These are phyloP conservation scores for Colletotrichum zoysiae DNA, from an alignment of 2,329 filamentous ascomycete genomes.

Conservation along the genomic window DNA sequence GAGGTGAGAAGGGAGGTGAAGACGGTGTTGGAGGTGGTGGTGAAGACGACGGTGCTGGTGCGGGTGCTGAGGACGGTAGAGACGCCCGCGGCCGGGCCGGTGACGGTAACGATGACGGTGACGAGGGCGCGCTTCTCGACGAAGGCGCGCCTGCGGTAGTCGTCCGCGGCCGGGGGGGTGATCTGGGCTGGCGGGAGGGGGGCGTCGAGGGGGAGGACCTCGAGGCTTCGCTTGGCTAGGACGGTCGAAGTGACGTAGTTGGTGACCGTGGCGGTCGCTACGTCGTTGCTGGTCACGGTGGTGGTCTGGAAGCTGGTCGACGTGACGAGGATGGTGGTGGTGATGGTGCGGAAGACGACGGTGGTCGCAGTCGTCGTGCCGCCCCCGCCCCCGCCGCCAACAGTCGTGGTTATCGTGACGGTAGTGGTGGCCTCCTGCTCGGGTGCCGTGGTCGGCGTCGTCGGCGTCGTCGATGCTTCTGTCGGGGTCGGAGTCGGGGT, in stretches of 20 bases:
- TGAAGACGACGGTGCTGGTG: conserved; percentile 45
- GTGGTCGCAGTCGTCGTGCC: conserved; percentile 33
- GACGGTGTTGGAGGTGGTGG: conserved; percentile 48
- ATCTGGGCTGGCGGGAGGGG: conserved; percentile 43
- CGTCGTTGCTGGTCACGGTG: conserved; percentile 53
- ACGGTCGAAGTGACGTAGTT: conserved; percentile 52
- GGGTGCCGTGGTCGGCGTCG: conserved; percentile 2
- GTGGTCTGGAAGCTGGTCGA: conserved; percentile 52
- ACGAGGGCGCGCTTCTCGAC: conserved; percentile 53
- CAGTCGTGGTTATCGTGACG: conserved; percentile 25
- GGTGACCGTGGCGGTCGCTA: conserved; percentile 52
- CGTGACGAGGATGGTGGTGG: conserved; percentile 52
- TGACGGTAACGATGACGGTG: conserved; percentile 51
- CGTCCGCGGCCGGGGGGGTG: conserved; percentile 38
- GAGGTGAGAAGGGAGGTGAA: conserved; percentile 45
- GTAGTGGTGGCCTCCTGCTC: conserved; percentile 25
- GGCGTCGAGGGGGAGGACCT: conserved; percentile 47
- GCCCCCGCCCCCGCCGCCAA: conserved; percentile 23
- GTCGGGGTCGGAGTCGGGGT: conserved; percentile 14
- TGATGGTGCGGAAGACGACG: conserved; percentile 35
- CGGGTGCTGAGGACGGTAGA: conserved; percentile 25
- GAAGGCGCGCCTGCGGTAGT: conserved; percentile 43
- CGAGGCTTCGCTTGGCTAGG: conserved; percentile 51
- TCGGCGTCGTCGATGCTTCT: conserved; percentile 1
- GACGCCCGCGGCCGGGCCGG: conserved; percentile 46